Evolutionary conservation across 768 basidiomycete species (phyloP).

Genomic region (Podaxis sp.): DNA sequence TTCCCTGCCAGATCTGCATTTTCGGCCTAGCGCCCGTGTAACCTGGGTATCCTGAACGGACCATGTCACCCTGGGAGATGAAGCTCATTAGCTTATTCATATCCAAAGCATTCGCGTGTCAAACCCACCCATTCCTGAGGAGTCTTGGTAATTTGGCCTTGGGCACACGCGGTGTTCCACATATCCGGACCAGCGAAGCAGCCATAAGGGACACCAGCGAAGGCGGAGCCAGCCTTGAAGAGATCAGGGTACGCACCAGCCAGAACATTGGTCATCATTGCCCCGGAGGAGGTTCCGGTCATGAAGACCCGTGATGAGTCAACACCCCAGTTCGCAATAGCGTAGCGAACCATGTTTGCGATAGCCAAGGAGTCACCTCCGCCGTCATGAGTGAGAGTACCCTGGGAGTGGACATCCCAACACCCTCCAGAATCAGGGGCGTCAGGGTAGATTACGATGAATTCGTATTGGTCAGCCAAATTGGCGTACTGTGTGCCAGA

Average conservation of each 20-base stretch:
- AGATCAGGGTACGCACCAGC: slow-evolving; percentile 51
- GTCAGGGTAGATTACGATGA: slow-evolving; percentile 47
- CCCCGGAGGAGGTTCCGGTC: slow-evolving; percentile 48
- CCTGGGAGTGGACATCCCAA: slow-evolving; percentile 49
- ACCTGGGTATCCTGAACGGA: slow-evolving; percentile 44
- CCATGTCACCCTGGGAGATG: slow-evolving; percentile 35
- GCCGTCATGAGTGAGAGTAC: slow-evolving; percentile 49
- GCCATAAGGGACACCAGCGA: slow-evolving; percentile 50
- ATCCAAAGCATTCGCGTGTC: not conserved
- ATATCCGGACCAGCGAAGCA: slow-evolving; percentile 46
- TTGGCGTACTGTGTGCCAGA: slow-evolving; percentile 42
- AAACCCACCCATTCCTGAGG: slow-evolving; percentile 40
- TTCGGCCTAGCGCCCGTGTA: slow-evolving; percentile 47
- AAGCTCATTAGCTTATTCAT: not conserved
- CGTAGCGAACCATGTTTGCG: slow-evolving; percentile 40
- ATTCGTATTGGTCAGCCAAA: slow-evolving; percentile 43
- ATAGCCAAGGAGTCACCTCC: slow-evolving; percentile 54
- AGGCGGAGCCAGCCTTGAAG: slow-evolving; percentile 42
- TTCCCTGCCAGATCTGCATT: slow-evolving; percentile 54
- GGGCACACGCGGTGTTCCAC: slow-evolving; percentile 46
- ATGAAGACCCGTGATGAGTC: slow-evolving; percentile 44
- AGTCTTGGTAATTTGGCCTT: slow-evolving; percentile 38
- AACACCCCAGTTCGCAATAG: slow-evolving; percentile 43
- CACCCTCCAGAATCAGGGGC: slow-evolving; percentile 41
- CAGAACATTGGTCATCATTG: slow-evolving; percentile 60